A percentile compares a stretch with the other conserved stretches of the same genome.
phyloP scores from a whole-genome alignment of 768 basidiomycete genomes.

The Naematelia aurantialba region DNA sequence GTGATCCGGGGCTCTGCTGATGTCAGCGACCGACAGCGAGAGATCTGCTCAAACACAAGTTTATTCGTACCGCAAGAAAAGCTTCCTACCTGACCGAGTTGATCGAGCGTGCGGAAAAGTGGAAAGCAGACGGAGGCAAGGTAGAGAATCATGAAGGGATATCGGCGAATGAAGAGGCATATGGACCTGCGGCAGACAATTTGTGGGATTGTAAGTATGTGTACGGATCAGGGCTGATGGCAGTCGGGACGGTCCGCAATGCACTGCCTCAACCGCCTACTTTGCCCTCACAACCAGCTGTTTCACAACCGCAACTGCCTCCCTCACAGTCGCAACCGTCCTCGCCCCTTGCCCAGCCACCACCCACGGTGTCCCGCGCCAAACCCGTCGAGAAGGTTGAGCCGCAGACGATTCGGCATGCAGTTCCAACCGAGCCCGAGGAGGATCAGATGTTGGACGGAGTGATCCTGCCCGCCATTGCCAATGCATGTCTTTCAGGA shows the following conservation, averaged over 20 bases:
- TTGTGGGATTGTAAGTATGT: conserved; percentile 67
- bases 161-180: conserved; percentile 21
- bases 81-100: conserved; percentile 89
- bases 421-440: not conserved
- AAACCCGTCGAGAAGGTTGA: conserved; percentile 3
- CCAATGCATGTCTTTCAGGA: conserved; percentile 63
- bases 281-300: conserved; percentile 3
- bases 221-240: not conserved
- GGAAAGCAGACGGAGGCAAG: conserved; percentile 84
- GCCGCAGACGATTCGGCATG: conserved; percentile 49
- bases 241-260: conserved; percentile 82
- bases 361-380: conserved; percentile 4
- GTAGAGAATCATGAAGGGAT: conserved; percentile 1
- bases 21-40: conserved; percentile 83
- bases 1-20: conserved; percentile 11
- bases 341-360: conserved; percentile 55
- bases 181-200: conserved; percentile 58
- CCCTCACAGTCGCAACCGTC: conserved; percentile 54
- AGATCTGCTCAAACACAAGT: conserved; percentile 93
- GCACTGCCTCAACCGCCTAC: conserved; percentile 47
- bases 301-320: conserved; percentile 7
- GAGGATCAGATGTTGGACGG: conserved; percentile 80
- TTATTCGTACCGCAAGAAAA: conserved; percentile 91
- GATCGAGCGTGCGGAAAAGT: conserved; percentile 89
- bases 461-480: conserved; percentile 91